These are phyloP conservation scores for Flammula alnicola DNA, from an alignment of 1,284 basidiomycete species.

Conservation along the genomic window DNA sequence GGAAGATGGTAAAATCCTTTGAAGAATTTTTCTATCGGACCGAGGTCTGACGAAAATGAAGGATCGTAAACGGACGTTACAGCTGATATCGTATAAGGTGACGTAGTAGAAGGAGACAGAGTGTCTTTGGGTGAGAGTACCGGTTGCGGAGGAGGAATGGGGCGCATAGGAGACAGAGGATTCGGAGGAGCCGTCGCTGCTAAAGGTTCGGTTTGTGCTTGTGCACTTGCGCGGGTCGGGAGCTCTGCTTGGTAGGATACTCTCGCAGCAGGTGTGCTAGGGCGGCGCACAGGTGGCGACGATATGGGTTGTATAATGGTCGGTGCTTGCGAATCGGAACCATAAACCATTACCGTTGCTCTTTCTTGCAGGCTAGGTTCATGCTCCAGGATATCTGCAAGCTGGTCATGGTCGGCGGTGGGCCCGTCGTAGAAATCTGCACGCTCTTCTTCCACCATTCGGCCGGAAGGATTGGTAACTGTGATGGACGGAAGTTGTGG, in stretches of 20 bases:
- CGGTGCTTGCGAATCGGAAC: slow-evolving; percentile 26
- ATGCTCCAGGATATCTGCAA: slow-evolving; percentile 14
- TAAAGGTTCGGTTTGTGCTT: slow-evolving; percentile 14
- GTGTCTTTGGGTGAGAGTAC: slow-evolving; percentile 28
- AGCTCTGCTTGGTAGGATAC: slow-evolving; percentile 28
- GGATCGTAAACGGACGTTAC: slow-evolving; percentile 37
- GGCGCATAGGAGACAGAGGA: slow-evolving; percentile 12
- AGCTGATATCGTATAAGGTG: slow-evolving; percentile 31
- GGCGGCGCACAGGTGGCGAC: slow-evolving; percentile 6
- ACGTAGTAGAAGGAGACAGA: slow-evolving; percentile 31
- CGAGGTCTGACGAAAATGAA: slow-evolving; percentile 42
- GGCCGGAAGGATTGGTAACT: slow-evolving; percentile 39
- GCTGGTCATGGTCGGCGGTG: slow-evolving; percentile 12
- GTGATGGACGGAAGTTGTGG: slow-evolving; percentile 37
- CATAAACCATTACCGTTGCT: slow-evolving; percentile 32
- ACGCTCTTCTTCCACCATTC: slow-evolving; percentile 23
- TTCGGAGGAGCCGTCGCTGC: slow-evolving; percentile 3
- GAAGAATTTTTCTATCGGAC: slow-evolving; percentile 43
- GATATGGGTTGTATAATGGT: slow-evolving; percentile 18
- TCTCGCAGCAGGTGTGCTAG: slow-evolving; percentile 13
- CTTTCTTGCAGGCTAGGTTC: slow-evolving; percentile 19
- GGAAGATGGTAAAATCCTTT: slow-evolving; percentile 41
- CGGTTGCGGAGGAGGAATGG: slow-evolving; percentile 3
- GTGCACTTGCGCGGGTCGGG: slow-evolving; percentile 23
- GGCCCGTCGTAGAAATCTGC: slow-evolving; percentile 28